Percentiles rank a stretch among this genome's conserved stretches.
Evolutionary conservation across 306 rosid genomes (phyloP).

Genomic region (Lathyrus aphaca): DNA sequence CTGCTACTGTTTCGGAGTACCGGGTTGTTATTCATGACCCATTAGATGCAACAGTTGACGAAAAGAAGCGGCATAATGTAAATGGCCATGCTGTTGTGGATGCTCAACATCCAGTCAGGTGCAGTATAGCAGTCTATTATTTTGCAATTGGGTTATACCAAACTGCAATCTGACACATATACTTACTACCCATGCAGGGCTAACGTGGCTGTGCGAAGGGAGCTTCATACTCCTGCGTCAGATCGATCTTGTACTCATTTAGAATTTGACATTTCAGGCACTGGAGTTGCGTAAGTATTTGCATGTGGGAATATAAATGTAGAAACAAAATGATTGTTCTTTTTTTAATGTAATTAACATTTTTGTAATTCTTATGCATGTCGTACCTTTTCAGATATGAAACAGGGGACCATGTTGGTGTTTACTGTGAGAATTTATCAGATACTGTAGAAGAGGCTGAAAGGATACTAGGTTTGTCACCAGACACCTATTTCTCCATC

Average conservation of each 20-base stretch:
- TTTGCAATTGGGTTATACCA: slow-evolving; percentile 12
- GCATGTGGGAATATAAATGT: slow-evolving; percentile 17
- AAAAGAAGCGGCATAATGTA: slow-evolving; percentile 66
- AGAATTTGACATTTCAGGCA: slow-evolving; percentile 84
- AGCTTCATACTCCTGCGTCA: slow-evolving; percentile 81
- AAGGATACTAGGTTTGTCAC: slow-evolving; percentile 68
- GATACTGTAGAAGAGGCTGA: slow-evolving; percentile 85
- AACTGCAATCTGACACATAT: slow-evolving; percentile 42
- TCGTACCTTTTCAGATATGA: slow-evolving; percentile 64
- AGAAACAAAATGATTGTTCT: not conserved
- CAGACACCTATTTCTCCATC: slow-evolving; percentile 78
- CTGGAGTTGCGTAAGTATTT: slow-evolving; percentile 73
- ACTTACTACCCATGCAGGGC: slow-evolving; percentile 64
- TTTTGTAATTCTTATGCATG: slow-evolving; percentile 26
- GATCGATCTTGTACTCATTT: slow-evolving; percentile 97
- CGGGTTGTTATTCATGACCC: slow-evolving; percentile 70
- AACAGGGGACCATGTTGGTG: slow-evolving; percentile 99
- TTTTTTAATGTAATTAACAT: slow-evolving; percentile 18
- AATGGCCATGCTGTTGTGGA: slow-evolving; percentile 84
- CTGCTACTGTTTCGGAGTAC: slow-evolving; percentile 83
- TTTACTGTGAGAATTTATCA: slow-evolving; percentile 83
- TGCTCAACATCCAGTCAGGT: slow-evolving; percentile 99
- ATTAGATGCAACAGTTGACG: slow-evolving; percentile 53
- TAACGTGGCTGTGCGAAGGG: slow-evolving; percentile 88
- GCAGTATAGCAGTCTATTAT: slow-evolving; percentile 10